Evolutionary conservation across 2,329 filamentous ascomycete species (phyloP).

Genomic region (Alternaria conjuncta): DNA sequence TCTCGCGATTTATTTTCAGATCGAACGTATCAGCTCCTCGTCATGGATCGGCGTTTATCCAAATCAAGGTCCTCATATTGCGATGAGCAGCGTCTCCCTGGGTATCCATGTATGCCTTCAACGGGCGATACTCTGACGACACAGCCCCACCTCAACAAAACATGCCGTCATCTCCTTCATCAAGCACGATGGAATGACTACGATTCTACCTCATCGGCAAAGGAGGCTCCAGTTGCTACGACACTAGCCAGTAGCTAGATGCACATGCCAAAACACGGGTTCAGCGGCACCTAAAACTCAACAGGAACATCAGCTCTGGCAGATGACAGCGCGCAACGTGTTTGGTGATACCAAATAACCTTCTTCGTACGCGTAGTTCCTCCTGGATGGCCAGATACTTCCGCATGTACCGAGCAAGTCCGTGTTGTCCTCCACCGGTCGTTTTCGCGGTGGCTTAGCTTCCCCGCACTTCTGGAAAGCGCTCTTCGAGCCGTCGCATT

Average conservation of each 20-base stretch:
- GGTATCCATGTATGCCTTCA: not conserved
- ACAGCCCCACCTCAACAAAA: not conserved
- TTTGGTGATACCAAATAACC: not conserved
- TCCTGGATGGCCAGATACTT: not conserved
- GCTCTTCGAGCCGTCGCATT: not conserved
- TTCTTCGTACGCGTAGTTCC: not conserved
- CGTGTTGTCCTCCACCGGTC: not conserved
- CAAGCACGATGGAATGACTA: not conserved
- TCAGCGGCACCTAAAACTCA: not conserved
- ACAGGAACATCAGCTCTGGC: not conserved
- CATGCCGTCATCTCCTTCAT: not conserved
- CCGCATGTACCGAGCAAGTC: not conserved
- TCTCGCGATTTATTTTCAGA: not conserved
- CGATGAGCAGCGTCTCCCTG: not conserved
- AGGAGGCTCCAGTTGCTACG: not conserved
- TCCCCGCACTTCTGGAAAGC: slow-evolving; percentile 6
- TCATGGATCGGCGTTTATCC: not conserved
- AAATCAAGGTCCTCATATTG: not conserved
- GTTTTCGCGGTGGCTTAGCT: not conserved
- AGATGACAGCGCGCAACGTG: not conserved
- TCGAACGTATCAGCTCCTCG: not conserved
- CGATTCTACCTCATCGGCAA: not conserved
- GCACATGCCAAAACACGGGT: not conserved
- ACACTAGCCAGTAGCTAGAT: not conserved
- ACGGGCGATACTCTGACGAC: not conserved